Evolutionary conservation across 805 yeast genomes (phyloP).

Genomic region (Grigorovia transvaalensis): DNA sequence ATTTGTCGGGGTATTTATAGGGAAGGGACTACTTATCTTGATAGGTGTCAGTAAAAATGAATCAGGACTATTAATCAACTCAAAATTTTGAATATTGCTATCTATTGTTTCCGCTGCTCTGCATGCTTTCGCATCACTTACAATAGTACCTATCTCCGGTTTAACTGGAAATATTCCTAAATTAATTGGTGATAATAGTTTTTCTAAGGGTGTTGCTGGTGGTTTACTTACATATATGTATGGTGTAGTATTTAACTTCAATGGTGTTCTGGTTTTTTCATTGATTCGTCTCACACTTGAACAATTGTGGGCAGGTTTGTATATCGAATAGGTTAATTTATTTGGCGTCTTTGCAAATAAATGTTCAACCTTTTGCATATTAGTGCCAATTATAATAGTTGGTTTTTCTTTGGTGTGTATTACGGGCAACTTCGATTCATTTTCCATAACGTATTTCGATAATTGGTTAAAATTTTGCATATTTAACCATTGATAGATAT

Average conservation of each 20-base stretch:
- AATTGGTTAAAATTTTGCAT: neutral
- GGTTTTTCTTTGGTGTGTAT: neutral
- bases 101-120: neutral
- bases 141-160: neutral
- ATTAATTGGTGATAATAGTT: slow-evolving; percentile 3
- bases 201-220: slow-evolving; percentile 1
- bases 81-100: neutral
- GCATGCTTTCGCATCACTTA: neutral
- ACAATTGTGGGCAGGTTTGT: neutral
- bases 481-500: neutral
- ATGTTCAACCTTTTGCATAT: neutral
- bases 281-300: neutral
- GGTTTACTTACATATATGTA: neutral
- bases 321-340: neutral
- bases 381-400: neutral
- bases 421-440: neutral
- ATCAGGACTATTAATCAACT: neutral
- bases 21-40: neutral
- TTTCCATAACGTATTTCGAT: neutral
- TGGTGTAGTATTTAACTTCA: neutral
- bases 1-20: neutral
- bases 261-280: neutral
- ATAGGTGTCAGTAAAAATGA: neutral
- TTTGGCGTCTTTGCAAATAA: neutral
- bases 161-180: neutral